These are phyloP conservation scores for Mucor mucedo DNA, from an alignment of 371 early-diverging fungal species.

Conservation along the genomic window DNA sequence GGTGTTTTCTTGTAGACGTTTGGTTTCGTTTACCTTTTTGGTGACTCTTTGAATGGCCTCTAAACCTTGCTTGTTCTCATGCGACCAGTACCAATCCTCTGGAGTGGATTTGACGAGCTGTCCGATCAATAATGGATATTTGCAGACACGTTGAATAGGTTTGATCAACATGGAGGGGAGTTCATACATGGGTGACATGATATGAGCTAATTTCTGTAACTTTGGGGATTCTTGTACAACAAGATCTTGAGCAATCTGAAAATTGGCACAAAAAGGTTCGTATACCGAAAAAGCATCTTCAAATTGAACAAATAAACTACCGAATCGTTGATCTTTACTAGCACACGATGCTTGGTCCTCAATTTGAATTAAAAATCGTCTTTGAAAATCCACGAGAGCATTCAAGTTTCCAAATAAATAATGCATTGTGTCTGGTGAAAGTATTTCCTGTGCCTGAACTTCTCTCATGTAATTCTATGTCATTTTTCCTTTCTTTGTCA, in stretches of 20 bases:
- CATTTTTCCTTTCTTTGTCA: background rate
- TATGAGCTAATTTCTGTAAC: slow-evolving; percentile 58
- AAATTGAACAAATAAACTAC: slow-evolving; percentile 74
- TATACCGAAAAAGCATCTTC: slow-evolving; percentile 91
- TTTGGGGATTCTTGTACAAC: slow-evolving; percentile 51
- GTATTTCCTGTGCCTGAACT: slow-evolving; percentile 57
- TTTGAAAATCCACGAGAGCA: slow-evolving; percentile 94
- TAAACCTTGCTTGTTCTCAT: slow-evolving; percentile 81
- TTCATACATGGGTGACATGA: slow-evolving; percentile 84
- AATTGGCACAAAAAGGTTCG: slow-evolving; percentile 93
- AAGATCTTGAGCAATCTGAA: slow-evolving; percentile 71
- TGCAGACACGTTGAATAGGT: slow-evolving; percentile 96
- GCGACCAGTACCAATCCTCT: slow-evolving; percentile 66
- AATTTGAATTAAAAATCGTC: slow-evolving; percentile 88
- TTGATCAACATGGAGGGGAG: slow-evolving; percentile 93
- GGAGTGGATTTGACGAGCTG: slow-evolving; percentile 83
- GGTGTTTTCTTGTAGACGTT: slow-evolving; percentile 85
- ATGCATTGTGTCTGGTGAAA: slow-evolving; percentile 77
- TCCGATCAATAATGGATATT: slow-evolving; percentile 89
- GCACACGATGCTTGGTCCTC: slow-evolving; percentile 79
- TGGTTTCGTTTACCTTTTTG: slow-evolving; percentile 88
- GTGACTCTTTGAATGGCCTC: slow-evolving; percentile 85
- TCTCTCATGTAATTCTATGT: slow-evolving; percentile 55
- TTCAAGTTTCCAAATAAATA: slow-evolving; percentile 91
- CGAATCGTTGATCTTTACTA: slow-evolving; percentile 87